Evolutionary conservation across 768 basidiomycete species (phyloP).

Genomic region (Collybiopsis confluens): DNA sequence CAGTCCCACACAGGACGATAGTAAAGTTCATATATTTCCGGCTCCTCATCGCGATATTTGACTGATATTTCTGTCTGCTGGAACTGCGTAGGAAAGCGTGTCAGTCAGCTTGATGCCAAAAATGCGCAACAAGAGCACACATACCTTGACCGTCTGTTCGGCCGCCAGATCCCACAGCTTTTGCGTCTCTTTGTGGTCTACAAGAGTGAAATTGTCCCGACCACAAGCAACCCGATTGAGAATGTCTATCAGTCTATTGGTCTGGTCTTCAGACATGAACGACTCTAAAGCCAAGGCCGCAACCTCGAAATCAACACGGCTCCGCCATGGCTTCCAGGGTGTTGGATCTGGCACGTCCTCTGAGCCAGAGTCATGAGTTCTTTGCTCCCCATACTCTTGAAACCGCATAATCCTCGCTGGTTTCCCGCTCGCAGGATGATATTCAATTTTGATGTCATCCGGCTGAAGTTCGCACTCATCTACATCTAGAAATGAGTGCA

Average conservation of each 20-base stretch:
- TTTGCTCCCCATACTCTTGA: too few relatives aligned
- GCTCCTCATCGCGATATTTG: not conserved
- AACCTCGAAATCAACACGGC: constrained; percentile 23
- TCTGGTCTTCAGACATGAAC: constrained; percentile 15
- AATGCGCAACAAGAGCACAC: not conserved
- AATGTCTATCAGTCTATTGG: constrained; percentile 17
- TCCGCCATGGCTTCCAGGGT: constrained; percentile 23
- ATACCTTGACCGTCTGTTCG: not conserved
- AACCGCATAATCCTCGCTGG: too few relatives aligned
- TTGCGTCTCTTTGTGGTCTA: constrained; percentile 10
- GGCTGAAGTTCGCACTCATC: too few relatives aligned
- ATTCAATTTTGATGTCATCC: too few relatives aligned
- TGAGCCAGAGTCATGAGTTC: too few relatives aligned
- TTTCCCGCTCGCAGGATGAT: too few relatives aligned
- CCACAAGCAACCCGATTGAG: constrained; percentile 5
- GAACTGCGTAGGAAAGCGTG: not conserved
- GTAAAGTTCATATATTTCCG: constrained; percentile 9
- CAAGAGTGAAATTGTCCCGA: not conserved
- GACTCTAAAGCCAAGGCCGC: constrained; percentile 19
- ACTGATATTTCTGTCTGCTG: not conserved
- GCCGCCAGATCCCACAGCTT: constrained; percentile 8
- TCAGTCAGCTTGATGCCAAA: not conserved
- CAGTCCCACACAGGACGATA: constrained; percentile 23
- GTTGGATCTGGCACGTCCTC: too few relatives aligned
- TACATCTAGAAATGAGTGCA: too few relatives aligned